phyloP scores from a whole-genome alignment of 1,284 basidiomycete species.

The Coniferiporia weirii region DNA sequence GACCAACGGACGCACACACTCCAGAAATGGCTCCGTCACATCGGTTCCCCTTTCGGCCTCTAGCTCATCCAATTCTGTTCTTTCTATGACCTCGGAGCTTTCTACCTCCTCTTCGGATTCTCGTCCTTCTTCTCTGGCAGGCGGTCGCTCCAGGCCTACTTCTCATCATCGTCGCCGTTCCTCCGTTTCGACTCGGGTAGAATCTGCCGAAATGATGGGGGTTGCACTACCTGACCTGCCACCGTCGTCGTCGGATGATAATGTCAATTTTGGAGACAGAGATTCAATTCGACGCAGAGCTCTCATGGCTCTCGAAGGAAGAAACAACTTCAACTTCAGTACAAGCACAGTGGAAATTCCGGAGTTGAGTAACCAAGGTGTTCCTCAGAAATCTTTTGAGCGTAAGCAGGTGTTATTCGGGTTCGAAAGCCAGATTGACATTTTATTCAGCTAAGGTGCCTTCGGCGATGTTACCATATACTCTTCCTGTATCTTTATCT shows the following conservation, averaged over 20 bases:
- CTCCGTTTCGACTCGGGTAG: constrained; percentile 77
- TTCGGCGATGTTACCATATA: constrained; percentile 27
- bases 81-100: constrained; percentile 31
- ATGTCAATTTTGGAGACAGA: constrained; percentile 63
- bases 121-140: constrained; percentile 27
- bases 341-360: constrained; percentile 74
- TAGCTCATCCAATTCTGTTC: constrained; percentile 28
- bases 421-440: background rate
- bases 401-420: constrained; percentile 33
- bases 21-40: constrained; percentile 52
- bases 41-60: constrained; percentile 36
- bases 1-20: constrained; percentile 63
- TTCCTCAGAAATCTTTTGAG: constrained; percentile 52
- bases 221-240: constrained; percentile 60
- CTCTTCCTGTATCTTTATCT: constrained; percentile 50
- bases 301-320: constrained; percentile 75
- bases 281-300: constrained; percentile 74
- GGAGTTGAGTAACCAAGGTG: constrained; percentile 54
- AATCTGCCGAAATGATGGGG: constrained; percentile 82
- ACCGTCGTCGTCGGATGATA: constrained; percentile 51
- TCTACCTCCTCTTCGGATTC: constrained; percentile 27
- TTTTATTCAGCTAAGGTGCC: background rate
- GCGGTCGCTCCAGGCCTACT: constrained; percentile 49
- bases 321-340: constrained; percentile 51
- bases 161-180: constrained; percentile 77